phyloP scores from a whole-genome alignment of 2,329 filamentous ascomycete species.

The Exophiala bonariae region DNA sequence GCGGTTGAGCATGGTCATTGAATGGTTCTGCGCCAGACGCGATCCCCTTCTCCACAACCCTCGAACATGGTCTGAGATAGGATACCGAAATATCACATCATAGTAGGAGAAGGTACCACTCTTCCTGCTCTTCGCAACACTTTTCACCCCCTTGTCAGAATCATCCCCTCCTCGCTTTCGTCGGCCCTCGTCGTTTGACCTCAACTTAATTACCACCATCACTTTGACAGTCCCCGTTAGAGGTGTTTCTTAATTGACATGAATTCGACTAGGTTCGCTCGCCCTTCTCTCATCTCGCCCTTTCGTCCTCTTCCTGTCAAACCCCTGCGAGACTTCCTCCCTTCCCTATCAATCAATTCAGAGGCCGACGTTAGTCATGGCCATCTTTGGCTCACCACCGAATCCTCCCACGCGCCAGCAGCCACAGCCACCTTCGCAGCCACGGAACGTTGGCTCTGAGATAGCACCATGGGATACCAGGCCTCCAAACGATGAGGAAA shows the following conservation, averaged over 20 bases:
- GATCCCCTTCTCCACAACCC: neutral
- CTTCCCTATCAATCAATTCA: no score
- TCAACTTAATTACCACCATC: no score
- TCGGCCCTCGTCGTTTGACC: no score
- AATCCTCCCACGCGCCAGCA: neutral
- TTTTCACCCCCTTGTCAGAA: no score
- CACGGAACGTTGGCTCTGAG: constrained; percentile 25
- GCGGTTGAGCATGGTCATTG: constrained; percentile 20
- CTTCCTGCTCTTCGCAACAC: neutral
- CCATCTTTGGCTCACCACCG: constrained; percentile 17
- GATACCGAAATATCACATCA: neutral
- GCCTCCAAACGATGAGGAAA: constrained; percentile 29
- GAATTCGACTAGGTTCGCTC: no score
- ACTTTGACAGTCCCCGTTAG: no score
- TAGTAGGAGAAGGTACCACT: constrained; percentile 17
- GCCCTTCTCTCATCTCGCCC: no score
- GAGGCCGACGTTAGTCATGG: constrained; percentile 6
- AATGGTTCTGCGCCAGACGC: constrained; percentile 14
- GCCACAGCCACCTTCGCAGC: constrained; percentile 16
- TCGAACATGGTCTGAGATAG: constrained; percentile 16
- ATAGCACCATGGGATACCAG: constrained; percentile 33
- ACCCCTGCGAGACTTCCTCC: no score
- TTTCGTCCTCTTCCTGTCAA: no score
- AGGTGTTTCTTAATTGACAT: no score
- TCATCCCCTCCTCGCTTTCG: no score